A percentile compares a stretch with the other conserved stretches of the same genome.
These are phyloP conservation scores for Viola odorata DNA, from an alignment of 345 rosid genomes.

Conservation along the genomic window DNA sequence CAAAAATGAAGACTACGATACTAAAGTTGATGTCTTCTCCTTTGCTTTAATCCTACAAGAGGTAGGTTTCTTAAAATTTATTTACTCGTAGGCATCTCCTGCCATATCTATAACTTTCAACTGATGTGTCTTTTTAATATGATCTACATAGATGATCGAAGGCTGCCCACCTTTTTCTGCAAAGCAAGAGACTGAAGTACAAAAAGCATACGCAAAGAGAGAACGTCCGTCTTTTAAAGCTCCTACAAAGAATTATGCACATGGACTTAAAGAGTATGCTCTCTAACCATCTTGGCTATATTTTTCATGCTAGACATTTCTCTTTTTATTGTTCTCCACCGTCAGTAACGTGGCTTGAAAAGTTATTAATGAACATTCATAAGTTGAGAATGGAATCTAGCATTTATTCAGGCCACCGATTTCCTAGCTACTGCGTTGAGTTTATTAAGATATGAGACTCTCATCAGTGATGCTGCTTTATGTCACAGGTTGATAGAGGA, in stretches of 20 bases:
- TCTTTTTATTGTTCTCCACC: background rate
- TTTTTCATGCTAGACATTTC: background rate
- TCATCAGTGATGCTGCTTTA: conserved; percentile 4
- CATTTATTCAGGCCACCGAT: background rate
- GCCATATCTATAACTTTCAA: conserved; percentile 1
- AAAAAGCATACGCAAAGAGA: conserved; percentile 41
- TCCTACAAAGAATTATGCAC: conserved; percentile 64
- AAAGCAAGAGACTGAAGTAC: conserved; percentile 60
- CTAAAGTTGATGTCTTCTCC: conserved; percentile 92
- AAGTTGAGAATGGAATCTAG: background rate
- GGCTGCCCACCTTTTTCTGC: conserved; percentile 66
- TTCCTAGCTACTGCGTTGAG: background rate
- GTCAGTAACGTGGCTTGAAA: background rate
- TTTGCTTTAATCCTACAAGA: conserved; percentile 91
- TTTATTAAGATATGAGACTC: background rate
- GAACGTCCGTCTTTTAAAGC: conserved; percentile 66
- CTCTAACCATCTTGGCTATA: conserved; percentile 4
- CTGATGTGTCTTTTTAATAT: conserved; percentile 13
- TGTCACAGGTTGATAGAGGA: conserved; percentile 73
- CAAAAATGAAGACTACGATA: conserved; percentile 61
- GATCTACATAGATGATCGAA: conserved; percentile 66
- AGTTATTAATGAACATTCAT: background rate
- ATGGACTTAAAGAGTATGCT: conserved; percentile 77
- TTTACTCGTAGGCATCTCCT: background rate
- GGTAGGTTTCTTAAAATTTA: conserved; percentile 32